Evolutionary conservation across 371 early-diverging fungal species (phyloP).

Genomic region (Haplosporangium sp.): DNA sequence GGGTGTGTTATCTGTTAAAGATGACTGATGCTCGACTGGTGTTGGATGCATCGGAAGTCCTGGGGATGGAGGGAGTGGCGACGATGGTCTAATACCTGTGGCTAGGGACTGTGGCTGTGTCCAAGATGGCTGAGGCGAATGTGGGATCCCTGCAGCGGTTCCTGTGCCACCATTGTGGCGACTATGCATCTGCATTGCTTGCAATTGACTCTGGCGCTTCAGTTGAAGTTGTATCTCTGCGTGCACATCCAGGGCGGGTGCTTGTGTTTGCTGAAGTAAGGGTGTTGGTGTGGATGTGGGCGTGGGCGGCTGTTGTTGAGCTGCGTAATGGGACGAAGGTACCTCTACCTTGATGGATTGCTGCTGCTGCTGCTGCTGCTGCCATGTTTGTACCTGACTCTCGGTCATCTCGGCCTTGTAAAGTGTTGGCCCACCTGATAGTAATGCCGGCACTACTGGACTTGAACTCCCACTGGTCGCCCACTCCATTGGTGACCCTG

Average conservation of each 20-base stretch:
- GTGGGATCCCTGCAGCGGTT: slow-evolving; percentile 2
- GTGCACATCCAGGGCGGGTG: slow-evolving; percentile 13
- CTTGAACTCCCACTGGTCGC: not conserved
- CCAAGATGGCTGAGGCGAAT: slow-evolving; percentile 24
- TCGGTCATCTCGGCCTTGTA: slow-evolving; percentile 50
- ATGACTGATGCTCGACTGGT: slow-evolving; percentile 47
- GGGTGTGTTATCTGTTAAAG: slow-evolving; percentile 28
- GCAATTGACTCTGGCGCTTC: slow-evolving; percentile 33
- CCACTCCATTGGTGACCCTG: too few relatives aligned
- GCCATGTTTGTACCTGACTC: slow-evolving; percentile 18
- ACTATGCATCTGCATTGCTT: slow-evolving; percentile 26
- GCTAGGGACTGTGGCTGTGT: not conserved
- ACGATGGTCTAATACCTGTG: slow-evolving; percentile 1
- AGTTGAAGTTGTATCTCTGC: slow-evolving; percentile 30
- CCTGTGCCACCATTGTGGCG: slow-evolving; percentile 12
- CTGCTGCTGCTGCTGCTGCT: slow-evolving; percentile 20
- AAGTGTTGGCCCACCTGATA: not conserved
- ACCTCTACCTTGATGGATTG: slow-evolving; percentile 45
- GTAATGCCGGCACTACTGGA: not conserved
- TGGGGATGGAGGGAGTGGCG: not conserved
- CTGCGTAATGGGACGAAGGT: slow-evolving; percentile 1
- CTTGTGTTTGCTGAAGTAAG: not conserved
- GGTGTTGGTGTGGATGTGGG: not conserved
- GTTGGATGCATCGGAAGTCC: slow-evolving; percentile 17
- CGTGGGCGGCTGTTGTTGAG: not conserved